Percentiles rank a stretch among this genome's conserved stretches.
These are phyloP conservation scores for Meira nashicola DNA, from an alignment of 1,284 basidiomycete species.

Conservation along the genomic window DNA sequence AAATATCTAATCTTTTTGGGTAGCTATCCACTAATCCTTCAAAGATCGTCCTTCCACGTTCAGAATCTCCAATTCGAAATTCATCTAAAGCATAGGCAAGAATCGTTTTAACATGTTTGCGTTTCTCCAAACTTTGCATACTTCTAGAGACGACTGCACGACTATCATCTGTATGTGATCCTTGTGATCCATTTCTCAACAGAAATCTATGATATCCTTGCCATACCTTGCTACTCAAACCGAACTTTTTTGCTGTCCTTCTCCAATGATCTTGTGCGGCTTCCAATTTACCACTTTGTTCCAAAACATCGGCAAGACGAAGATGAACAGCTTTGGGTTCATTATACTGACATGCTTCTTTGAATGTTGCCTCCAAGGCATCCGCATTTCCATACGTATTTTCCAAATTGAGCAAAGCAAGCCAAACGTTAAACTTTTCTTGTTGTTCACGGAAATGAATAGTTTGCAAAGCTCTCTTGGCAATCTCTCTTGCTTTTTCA, in stretches of 20 bases:
- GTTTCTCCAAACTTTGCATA: slow-evolving; percentile 86
- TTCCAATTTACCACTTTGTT: slow-evolving; percentile 68
- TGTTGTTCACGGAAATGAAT: slow-evolving; percentile 95
- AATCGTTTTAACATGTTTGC: slow-evolving; percentile 91
- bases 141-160: slow-evolving; percentile 81
- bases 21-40: slow-evolving; percentile 93
- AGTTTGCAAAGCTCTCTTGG: slow-evolving; percentile 72
- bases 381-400: slow-evolving; percentile 77
- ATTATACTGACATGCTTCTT: slow-evolving; percentile 81
- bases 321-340: slow-evolving; percentile 87
- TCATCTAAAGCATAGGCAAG: slow-evolving; percentile 90
- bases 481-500: slow-evolving; percentile 85
- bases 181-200: slow-evolving; percentile 60
- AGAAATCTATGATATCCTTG: slow-evolving; percentile 73
- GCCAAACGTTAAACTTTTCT: slow-evolving; percentile 96
- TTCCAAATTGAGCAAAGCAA: slow-evolving; percentile 90
- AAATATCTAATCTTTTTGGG: slow-evolving; percentile 88
- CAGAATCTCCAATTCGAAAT: slow-evolving; percentile 87
- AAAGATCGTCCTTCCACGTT: slow-evolving; percentile 90
- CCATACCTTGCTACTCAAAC: slow-evolving; percentile 86
- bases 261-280: slow-evolving; percentile 38
- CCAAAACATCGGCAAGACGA: slow-evolving; percentile 76
- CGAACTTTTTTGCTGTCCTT: slow-evolving; percentile 73
- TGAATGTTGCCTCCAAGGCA: slow-evolving; percentile 73
- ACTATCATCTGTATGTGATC: slow-evolving; percentile 66